Evolutionary conservation across 1,284 basidiomycete species (phyloP), one percentile per base, ranked within the genome.

Genomic region (Cryptococcus deneoformans): DNA sequence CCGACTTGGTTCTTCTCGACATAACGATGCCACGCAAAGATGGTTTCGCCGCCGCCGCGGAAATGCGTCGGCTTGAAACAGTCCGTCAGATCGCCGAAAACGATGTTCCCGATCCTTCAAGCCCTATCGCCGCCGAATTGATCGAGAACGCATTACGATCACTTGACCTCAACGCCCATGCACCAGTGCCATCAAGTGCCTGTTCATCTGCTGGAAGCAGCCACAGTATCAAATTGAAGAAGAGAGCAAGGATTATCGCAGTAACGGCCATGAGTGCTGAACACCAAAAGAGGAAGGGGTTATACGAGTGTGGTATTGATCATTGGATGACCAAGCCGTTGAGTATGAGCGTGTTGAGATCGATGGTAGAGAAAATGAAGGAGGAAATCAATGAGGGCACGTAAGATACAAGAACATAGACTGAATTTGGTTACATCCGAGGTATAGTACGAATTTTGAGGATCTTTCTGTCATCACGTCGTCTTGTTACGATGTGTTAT

Each of bases 11-110:
- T 8, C 59, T 77, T 10, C 64, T 76, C 12, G 76, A 77, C 53
- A 76, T 77, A 58, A 77, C 75, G 58, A 77, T 77, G 76, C 76
- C 76, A 6, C 64, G 64, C 14, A 73, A 74, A 67, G 73, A 77
- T 59, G 76, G 76, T 6, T 77, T 70, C 58, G 62, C 67, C 16
- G 71, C 76, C 0, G 68, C 69, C 12, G 46, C 60, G 8, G 71
- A 72, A 53, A 73, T 73, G 71, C 61, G 72, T 11, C 57, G 60
- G 37, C 57, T 69, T 29, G 75, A 77, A 53, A 64, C 60, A 20
- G 46, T 44, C 20, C 45, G 50, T 12, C 46, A 14, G 40, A 11
- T 42, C 16, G 40, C 40, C 40, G 29, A 29, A 29, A 29, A 29
- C 2, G 29, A 29, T 29, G 29, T 29, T 29, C 29, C 29, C 29